A percentile compares a stretch with the other conserved stretches of the same genome.
Evolutionary conservation across 306 rosid genomes (phyloP).

Genomic region (Vigna radiata): DNA sequence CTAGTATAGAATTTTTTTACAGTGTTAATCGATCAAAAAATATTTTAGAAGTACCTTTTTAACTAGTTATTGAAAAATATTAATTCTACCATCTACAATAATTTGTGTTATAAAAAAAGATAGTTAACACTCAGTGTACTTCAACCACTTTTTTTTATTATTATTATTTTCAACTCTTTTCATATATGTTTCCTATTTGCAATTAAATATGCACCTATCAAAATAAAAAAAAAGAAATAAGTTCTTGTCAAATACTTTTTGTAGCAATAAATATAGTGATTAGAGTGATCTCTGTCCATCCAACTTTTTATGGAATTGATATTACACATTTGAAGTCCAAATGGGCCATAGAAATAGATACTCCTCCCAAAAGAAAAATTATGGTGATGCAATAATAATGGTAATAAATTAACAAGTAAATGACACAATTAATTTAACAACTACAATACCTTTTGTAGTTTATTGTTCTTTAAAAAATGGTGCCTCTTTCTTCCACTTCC

Average conservation of each 20-base stretch:
- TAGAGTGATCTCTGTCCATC: neutral
- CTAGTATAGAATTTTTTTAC: no score
- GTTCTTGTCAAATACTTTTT: neutral
- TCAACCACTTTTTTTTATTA: no score
- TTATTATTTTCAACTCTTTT: neutral
- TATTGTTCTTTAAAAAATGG: neutral
- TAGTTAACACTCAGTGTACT: no score
- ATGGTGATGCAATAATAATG: neutral
- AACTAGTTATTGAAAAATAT: no score
- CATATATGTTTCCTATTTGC: neutral
- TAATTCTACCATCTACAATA: no score
- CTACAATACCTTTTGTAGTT: neutral
- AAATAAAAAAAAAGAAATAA: neutral
- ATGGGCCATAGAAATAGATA: conserved; percentile 23
- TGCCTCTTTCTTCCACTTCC: neutral
- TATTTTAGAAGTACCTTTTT: no score
- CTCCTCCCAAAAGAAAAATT: neutral
- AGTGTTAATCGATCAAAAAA: no score
- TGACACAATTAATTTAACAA: neutral
- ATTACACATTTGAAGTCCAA: conserved; percentile 4
- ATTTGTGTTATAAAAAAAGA: no score
- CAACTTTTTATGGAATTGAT: neutral
- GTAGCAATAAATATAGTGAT: neutral
- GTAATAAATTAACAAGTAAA: neutral
- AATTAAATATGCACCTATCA: neutral